Base-by-base conservation (phyloP, 345 rosid genomes). In the Eucalyptus tenuipes region DNA sequence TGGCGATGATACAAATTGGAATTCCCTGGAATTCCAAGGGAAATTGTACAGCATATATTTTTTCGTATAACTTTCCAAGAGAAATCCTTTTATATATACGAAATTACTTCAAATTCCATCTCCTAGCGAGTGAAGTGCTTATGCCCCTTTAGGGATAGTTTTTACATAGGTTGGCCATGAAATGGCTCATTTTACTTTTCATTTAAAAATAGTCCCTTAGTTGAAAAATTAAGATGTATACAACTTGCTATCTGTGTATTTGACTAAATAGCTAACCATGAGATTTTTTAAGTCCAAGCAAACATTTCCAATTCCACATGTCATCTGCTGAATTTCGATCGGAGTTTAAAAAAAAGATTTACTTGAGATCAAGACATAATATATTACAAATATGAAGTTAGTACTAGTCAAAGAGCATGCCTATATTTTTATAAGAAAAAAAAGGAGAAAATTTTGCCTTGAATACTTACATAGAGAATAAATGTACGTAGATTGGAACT, bases 171-270 rank as follows among this genome's bases (percentile, higher is more conserved):
- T 53, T 53, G 59, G 59, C 59, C 59, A 53, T 1, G 27, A 8
- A 53, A 0, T 53, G 59, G 27, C 27, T 53, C 25, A 20, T 53
- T 4, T 20, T 53, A 53, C 59, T 53, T 53, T 53, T 53, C 59
- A 53, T 53, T 10, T 27, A 4, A 22, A 20, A 0, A 53, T 53
- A 0, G 25, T 53, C 11, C 59, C 27, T 53, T 53, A 7, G 27
- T 53, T 8, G 11, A 53, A 53, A 53, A 20, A 20, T 53, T 53
- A 20, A 0, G 5, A 53, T 53, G 11, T 0, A 53, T 53, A 20
- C 10, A 53, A 0, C 59, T 53, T 53, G 0, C 25, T 53, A 53
- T 53, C 24, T 50, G 0, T 7, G 0, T 18, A 18, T 53, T 53
- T 53, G 25, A 22, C 24, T 20, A 53, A 8, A 20, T 8, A 20